phyloP scores from a whole-genome alignment of 257 asterid genomes.

The Solanum rostratum region DNA sequence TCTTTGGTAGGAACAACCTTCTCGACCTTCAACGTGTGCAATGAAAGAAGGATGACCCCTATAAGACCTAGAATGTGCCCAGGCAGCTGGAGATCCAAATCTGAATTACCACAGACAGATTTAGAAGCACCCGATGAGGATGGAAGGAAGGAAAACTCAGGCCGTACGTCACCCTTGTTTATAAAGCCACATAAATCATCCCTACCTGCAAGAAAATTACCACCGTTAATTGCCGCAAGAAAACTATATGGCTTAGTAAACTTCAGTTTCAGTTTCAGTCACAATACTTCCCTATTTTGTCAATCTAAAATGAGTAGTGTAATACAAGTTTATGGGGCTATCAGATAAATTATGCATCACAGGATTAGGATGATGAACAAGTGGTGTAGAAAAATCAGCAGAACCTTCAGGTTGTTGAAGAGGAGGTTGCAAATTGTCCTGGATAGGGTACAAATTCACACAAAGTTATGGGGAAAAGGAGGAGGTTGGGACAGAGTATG shows the following conservation, averaged over 20 bases:
- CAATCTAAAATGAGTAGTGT: not conserved
- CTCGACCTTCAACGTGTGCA: constrained; percentile 33
- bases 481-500: not conserved
- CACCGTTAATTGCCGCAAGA: not conserved
- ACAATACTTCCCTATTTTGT: not conserved
- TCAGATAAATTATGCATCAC: not conserved
- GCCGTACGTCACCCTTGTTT: not conserved
- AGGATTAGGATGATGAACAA: not conserved
- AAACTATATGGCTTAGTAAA: not conserved
- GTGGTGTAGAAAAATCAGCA: not conserved
- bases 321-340: not conserved
- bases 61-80: constrained; percentile 22
- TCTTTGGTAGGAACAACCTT: constrained; percentile 35
- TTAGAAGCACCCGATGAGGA: not conserved
- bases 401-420: not conserved
- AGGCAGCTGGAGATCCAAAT: constrained; percentile 2
- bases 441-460: not conserved
- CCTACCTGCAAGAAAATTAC: not conserved
- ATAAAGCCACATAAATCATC: not conserved
- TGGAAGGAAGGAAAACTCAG: not conserved
- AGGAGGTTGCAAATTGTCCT: not conserved
- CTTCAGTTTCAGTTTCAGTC: not conserved
- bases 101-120: not conserved
- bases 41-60: constrained; percentile 24
- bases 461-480: not conserved